These are phyloP conservation scores for Prototheca wickerhamii DNA, from an alignment of 163 green algal genomes.

Conservation along the genomic window DNA sequence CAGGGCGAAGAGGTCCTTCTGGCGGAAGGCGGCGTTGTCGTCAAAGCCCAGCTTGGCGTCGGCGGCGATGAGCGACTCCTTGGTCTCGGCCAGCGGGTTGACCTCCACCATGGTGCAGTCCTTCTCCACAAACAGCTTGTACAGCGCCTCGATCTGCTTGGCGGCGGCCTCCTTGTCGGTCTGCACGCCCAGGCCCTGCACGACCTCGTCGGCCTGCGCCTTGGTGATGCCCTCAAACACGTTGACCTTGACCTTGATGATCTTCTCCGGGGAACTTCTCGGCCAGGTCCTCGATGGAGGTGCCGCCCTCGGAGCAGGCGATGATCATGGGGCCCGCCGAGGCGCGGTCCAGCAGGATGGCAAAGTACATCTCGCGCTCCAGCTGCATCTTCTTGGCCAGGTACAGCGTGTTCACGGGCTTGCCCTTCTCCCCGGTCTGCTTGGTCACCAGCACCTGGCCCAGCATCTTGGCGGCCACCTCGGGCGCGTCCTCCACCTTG, in stretches of 20 bases:
- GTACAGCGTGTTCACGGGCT: constrained; percentile 96
- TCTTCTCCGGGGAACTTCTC: constrained; percentile 97
- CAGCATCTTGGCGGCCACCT: constrained; percentile 86
- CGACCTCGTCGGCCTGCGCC: constrained; percentile 56
- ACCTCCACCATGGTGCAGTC: constrained; percentile 99
- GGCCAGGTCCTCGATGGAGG: constrained; percentile 94
- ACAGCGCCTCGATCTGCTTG: constrained; percentile 88
- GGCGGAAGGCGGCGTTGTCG: constrained; percentile 92
- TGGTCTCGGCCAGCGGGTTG: constrained; percentile 89
- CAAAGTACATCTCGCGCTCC: constrained; percentile 97
- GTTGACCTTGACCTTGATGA: constrained; percentile 89
- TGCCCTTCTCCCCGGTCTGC: constrained; percentile 62
- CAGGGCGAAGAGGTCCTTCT: constrained; percentile 89
- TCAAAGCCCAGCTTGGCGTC: constrained; percentile 99
- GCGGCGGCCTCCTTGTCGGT: constrained; percentile 64
- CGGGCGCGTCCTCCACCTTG: constrained; percentile 49
- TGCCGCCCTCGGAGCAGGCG: constrained; percentile 72
- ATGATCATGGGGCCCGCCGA: constrained; percentile 68
- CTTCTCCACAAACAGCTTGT: constrained; percentile 78
- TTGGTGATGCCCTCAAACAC: constrained; percentile 80
- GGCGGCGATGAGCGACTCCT: constrained; percentile 81
- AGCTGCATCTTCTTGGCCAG: constrained; percentile 86
- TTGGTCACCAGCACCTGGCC: constrained; percentile 78
- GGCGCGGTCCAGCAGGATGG: constrained; percentile 89
- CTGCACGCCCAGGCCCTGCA: constrained; percentile 4